Conservation (phyloP, 2,329 filamentous ascomycete genomes). For the Colletotrichum coccodes region DNA sequence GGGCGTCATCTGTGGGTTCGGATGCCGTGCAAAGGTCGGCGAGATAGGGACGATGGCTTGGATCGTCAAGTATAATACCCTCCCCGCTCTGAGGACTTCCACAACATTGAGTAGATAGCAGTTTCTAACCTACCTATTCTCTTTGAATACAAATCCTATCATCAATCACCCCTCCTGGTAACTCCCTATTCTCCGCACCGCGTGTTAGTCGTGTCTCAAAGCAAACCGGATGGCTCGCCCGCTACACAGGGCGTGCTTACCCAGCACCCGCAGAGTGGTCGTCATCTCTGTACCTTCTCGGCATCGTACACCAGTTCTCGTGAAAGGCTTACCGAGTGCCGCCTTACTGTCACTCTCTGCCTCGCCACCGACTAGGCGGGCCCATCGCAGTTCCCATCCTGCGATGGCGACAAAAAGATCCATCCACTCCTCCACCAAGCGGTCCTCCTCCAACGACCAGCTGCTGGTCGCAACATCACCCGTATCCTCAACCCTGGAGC, state of each 20-base stretch:
- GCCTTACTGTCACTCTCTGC: not conserved
- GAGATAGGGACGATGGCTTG: not conserved
- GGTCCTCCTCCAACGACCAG: conserved; percentile 35
- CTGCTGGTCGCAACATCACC: conserved; percentile 15
- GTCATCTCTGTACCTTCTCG: not conserved
- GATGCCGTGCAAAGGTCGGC: not conserved
- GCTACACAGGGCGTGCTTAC: not conserved
- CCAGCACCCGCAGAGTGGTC: not conserved
- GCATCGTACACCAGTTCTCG: not conserved
- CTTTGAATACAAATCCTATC: not conserved
- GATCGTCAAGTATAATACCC: conserved; percentile 1
- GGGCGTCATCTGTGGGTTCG: not conserved
- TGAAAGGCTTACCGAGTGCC: not conserved
- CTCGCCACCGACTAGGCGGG: not conserved
- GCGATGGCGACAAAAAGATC: conserved; percentile 34
- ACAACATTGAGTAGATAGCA: not conserved
- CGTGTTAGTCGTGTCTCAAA: not conserved
- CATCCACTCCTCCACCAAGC: conserved; percentile 40
- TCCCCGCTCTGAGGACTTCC: not conserved
- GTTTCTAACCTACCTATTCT: not conserved
- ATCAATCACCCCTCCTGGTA: not conserved
- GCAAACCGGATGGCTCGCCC: conserved; percentile 1
- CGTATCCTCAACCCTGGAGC: not conserved
- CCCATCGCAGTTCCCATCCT: not conserved
- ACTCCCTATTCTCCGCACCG: not conserved